Base-by-base conservation (phyloP, 768 basidiomycete species). In the Collybia sordida region DNA sequence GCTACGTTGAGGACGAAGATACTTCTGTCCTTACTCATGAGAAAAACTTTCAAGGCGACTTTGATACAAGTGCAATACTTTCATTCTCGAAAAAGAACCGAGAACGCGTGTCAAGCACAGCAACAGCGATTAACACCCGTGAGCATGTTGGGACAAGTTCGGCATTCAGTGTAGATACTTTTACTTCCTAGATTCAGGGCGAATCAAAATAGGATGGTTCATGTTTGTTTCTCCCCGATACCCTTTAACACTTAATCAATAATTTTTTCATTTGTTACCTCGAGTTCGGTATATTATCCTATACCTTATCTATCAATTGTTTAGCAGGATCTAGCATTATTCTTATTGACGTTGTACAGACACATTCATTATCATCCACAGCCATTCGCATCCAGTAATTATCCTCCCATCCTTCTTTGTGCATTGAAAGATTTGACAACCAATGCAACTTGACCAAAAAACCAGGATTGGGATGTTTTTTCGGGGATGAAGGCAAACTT, bases 401-500 rank as follows among this genome's bases (percentile, higher is more conserved):
- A 71, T 40, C 51, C 55, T 62, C 88, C 88, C 84, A 90, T 90
- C 61, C 87, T 78, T 62, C 82, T 78, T 50, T 76, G 80, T 36
- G 82, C 76, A 67, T 91, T 92, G 67, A 85, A 90, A 34, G 80
- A 66, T 62, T 88, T 89, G 18, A 91, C 90, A 38, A 92, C 86
- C 7, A 78, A 75, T 21, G 85, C 84, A 35, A 92, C 80, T 60
- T 88, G 83, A 19, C 75, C 76, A 66, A 90, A 92, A 70, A 92
- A 90, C 90, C 90, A 92, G 6, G 75, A 73, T 68, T 88, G 86
- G 3, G 88, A 79, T 22, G 72, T 67, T 66, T 87, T 87, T 68
- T 91, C 88, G 3, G 85, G 80, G 59, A 91, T 86, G 62, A 83
- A 73, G 11, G 89, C 79, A 64, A 90, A 91, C 59, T 79, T 86